Base-by-base conservation (phyloP, 352 stramenopile species). In the Phytophthora capsici region DNA sequence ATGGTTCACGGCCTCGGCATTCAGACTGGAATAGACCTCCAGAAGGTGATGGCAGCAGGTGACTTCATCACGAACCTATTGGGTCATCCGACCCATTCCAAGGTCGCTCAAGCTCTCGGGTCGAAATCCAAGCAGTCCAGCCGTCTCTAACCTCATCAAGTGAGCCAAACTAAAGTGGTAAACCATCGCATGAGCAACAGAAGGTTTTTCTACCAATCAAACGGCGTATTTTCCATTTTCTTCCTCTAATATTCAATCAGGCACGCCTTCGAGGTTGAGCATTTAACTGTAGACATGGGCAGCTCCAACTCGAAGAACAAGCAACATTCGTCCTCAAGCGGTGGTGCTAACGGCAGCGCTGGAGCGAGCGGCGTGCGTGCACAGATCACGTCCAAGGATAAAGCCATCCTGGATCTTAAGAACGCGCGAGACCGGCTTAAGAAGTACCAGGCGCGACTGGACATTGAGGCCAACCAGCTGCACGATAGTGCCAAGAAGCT, bases 1-100 rank as follows among this genome's bases (percentile, higher is more conserved):
- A 99, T 99, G 96, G 67, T 99, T 30, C 74, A 99, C 49, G 96
- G 96, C 12, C 78, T 99, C 40, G 95, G 96, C 32, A 93, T 99
- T 30, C 65, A 80, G n/a, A 99, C 96, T 10, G 96, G 95, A 38
- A 90, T 99, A 16, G 87, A 99, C 73, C 62, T 99, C n/a, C 41
- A 90, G 19, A 93, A 95, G 75, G 73, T 99, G n/a, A 88, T 97
- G 19, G 79, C 91, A 43, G 90, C 87, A 17, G 90, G 94, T 14
- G 75, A 89, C 2, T 98, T 95, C 65, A 98, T 98, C 54, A 93
- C 79, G 22, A 78, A 77, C 16, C 56, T 96, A 25, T 70, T 98
- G 7, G 84, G 83, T 6, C 79, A 79, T 16, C 41, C 69, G 5
- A 96, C 79, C n/a, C 88, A 82, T 69, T 97, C 90, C n/a, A 97